Percentiles rank a stretch among this genome's conserved stretches.
Conservation (phyloP, 805 yeast genomes). For the Wickerhamiella galacta region DNA sequence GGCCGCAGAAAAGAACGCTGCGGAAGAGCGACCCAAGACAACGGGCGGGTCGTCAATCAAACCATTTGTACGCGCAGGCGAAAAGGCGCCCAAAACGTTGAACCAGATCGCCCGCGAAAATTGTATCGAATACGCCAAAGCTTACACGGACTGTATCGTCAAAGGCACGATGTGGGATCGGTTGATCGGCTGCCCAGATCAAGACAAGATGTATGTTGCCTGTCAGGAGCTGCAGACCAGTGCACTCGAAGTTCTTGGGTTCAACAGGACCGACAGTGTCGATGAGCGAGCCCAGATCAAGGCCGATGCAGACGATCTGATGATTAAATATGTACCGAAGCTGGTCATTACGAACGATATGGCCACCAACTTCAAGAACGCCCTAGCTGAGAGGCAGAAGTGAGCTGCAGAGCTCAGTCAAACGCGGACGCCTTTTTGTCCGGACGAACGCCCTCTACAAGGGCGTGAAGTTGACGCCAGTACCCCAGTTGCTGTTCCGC, state of each 20-base stretch:
- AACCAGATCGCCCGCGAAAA: constrained; percentile 20
- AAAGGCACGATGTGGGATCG: constrained; percentile 15
- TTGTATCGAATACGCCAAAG: constrained; percentile 19
- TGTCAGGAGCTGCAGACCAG: constrained; percentile 18
- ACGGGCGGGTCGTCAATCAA: too few species aligned
- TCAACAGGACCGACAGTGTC: constrained; percentile 7
- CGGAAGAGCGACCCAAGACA: too few species aligned
- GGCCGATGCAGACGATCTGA: constrained; percentile 18
- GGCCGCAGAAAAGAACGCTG: too few species aligned
- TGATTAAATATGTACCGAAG: constrained; percentile 14
- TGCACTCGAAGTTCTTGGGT: constrained; percentile 17
- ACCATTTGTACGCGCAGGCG: too few species aligned
- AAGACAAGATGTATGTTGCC: constrained; percentile 13
- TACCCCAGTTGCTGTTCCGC: constrained; percentile 28
- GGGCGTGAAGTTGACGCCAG: constrained; percentile 29
- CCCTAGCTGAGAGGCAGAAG: constrained; percentile 8
- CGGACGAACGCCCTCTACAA: neutral
- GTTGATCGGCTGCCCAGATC: constrained; percentile 14
- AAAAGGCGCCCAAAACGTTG: constrained; percentile 10
- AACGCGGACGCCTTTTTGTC: neutral
- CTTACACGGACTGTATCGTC: constrained; percentile 16
- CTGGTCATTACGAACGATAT: constrained; percentile 12
- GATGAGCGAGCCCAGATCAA: constrained; percentile 12
- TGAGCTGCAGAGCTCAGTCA: neutral
- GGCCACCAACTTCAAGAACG: constrained; percentile 9